Percentiles rank a stretch among this genome's conserved stretches.
Evolutionary conservation across 2,329 filamentous ascomycete genomes (phyloP).

Genomic region (Claviceps lovelessii): DNA sequence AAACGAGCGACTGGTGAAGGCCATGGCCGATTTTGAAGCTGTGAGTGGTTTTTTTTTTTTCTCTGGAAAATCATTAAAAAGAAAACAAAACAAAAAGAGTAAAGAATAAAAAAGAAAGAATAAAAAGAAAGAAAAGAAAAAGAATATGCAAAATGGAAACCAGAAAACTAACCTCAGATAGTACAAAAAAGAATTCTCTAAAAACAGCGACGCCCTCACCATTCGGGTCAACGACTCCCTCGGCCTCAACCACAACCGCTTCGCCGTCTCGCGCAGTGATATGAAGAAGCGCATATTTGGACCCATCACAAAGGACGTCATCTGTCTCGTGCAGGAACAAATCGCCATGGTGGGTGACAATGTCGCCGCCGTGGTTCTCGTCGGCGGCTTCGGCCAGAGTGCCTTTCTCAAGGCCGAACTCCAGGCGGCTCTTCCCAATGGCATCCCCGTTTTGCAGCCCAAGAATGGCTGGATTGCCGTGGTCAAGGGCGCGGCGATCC

Average conservation of each 20-base stretch:
- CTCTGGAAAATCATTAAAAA: too few species aligned
- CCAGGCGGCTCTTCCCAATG: constrained; percentile 18
- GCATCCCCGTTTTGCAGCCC: constrained; percentile 32
- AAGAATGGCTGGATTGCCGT: constrained; percentile 35
- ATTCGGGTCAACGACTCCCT: constrained; percentile 22
- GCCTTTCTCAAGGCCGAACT: constrained; percentile 29
- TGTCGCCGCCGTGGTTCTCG: constrained; percentile 28
- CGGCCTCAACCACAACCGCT: constrained; percentile 17
- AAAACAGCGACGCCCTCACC: constrained; percentile 20
- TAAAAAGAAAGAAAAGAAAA: too few species aligned
- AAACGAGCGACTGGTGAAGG: constrained; percentile 25
- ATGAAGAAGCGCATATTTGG: constrained; percentile 46
- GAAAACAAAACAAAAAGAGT: too few species aligned
- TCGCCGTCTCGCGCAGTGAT: constrained; percentile 32
- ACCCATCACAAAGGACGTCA: constrained; percentile 28
- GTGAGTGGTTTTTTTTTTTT: constrained; percentile 12
- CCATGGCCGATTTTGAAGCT: constrained; percentile 29
- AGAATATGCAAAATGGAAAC: too few species aligned
- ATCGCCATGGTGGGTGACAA: constrained; percentile 21
- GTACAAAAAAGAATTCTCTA: constrained; percentile 25
- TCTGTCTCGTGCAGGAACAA: constrained; percentile 27
- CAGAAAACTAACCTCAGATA: constrained; percentile 5
- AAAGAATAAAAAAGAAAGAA: too few species aligned
- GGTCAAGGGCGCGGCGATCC: constrained; percentile 35
- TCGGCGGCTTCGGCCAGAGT: constrained; percentile 34